Conservation (phyloP, 192 early-diverging fungal genomes). For the Coemansia sp. region DNA sequence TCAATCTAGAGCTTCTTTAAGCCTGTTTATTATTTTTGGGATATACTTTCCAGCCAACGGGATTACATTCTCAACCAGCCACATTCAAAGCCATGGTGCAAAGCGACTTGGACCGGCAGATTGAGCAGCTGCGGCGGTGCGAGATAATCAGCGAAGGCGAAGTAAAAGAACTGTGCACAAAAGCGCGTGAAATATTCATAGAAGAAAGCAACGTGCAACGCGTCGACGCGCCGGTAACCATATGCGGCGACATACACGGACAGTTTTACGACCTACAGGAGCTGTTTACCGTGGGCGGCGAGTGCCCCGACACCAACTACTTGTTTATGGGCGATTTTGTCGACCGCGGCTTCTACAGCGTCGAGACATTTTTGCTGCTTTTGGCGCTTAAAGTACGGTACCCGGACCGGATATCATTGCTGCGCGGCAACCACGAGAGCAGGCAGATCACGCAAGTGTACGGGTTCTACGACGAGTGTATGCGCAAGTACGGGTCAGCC, state of each 20-base stretch:
- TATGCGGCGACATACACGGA: conserved; percentile 96
- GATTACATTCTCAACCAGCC: no score
- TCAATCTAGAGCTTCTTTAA: neutral
- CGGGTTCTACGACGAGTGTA: conserved; percentile 96
- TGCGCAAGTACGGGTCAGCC: conserved; percentile 92
- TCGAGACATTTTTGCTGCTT: conserved; percentile 95
- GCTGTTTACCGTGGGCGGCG: conserved; percentile 90
- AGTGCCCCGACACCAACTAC: conserved; percentile 96
- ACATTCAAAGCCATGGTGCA: no score
- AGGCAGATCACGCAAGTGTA: conserved; percentile 98
- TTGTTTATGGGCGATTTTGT: conserved; percentile 98
- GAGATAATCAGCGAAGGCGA: conserved; percentile 93
- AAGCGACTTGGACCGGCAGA: conserved; percentile 66
- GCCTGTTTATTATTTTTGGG: no score
- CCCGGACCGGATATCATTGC: conserved; percentile 86
- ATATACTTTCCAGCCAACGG: no score
- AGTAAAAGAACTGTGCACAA: conserved; percentile 96
- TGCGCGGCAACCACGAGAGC: conserved; percentile 92
- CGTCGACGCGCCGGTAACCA: conserved; percentile 92
- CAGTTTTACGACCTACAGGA: conserved; percentile 97
- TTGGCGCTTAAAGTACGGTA: conserved; percentile 90
- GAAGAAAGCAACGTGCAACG: conserved; percentile 99
- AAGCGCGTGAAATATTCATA: conserved; percentile 95
- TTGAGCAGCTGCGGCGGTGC: conserved; percentile 85
- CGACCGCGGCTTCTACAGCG: conserved; percentile 92